Conservation (phyloP, 2,329 filamentous ascomycete genomes). For the Arthrocladium fulminans region DNA sequence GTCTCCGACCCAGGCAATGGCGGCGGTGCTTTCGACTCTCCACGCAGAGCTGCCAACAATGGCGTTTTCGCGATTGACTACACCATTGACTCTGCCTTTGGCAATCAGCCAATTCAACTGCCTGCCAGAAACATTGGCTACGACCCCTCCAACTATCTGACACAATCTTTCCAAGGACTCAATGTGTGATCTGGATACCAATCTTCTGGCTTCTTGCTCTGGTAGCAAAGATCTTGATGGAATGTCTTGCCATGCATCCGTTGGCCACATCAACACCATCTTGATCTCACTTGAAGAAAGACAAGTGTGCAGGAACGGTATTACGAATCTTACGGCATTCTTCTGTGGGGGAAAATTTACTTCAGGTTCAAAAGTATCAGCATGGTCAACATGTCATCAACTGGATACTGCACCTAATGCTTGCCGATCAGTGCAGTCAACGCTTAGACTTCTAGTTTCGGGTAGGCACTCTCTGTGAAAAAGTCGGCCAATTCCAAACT, state of each 20-base stretch:
- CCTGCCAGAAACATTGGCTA: background rate
- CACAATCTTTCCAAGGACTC: background rate
- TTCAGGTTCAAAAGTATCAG: too few relatives aligned
- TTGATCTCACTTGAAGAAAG: background rate
- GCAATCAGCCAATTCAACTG: background rate
- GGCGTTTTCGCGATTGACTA: background rate
- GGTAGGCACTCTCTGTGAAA: too few relatives aligned
- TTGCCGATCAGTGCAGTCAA: background rate
- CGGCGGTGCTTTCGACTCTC: background rate
- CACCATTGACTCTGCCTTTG: background rate
- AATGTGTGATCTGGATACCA: background rate
- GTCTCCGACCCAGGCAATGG: background rate
- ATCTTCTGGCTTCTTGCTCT: constrained; percentile 4
- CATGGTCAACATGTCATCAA: background rate
- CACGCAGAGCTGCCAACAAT: background rate
- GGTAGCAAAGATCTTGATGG: background rate
- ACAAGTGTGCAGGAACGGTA: background rate
- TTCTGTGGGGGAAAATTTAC: too few relatives aligned
- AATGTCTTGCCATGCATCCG: constrained; percentile 3
- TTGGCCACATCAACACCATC: constrained; percentile 5
- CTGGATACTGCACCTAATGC: background rate
- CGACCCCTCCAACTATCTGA: background rate
- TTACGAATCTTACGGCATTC: background rate
- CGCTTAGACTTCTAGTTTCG: too few relatives aligned
- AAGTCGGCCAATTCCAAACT: background rate